These are phyloP conservation scores for Actinomucor elegans DNA, from an alignment of 371 early-diverging fungal genomes.

Conservation along the genomic window DNA sequence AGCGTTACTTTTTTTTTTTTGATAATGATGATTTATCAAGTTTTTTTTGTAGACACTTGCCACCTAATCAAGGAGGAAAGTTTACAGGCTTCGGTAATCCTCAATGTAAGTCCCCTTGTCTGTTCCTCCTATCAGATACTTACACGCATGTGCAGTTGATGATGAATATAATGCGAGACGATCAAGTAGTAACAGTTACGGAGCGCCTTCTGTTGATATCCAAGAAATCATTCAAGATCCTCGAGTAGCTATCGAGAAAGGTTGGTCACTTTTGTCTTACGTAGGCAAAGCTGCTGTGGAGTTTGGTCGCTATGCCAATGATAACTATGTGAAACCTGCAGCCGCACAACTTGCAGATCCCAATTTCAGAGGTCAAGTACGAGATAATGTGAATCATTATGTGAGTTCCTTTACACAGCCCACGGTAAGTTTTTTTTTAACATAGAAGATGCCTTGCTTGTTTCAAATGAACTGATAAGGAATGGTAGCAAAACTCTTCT, in stretches of 20 bases:
- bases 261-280: slow-evolving; percentile 75
- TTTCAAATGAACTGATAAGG: not conserved
- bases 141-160: slow-evolving; percentile 4
- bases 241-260: slow-evolving; percentile 76
- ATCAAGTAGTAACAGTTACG: not conserved
- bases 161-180: not conserved
- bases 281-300: slow-evolving; percentile 61
- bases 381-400: slow-evolving; percentile 67
- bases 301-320: slow-evolving; percentile 76
- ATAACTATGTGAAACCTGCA: slow-evolving; percentile 84
- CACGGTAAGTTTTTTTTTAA: slow-evolving; percentile 64
- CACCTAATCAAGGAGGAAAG: slow-evolving; percentile 93
- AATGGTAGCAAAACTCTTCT: not conserved
- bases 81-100: slow-evolving; percentile 89
- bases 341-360: slow-evolving; percentile 87
- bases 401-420: slow-evolving; percentile 41
- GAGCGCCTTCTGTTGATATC: slow-evolving; percentile 29
- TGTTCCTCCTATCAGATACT: not conserved
- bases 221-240: slow-evolving; percentile 85
- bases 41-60: slow-evolving; percentile 51
- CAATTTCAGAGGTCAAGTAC: slow-evolving; percentile 73
- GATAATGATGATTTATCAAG: not conserved
- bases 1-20: not conserved
- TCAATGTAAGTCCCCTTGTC: slow-evolving; percentile 36
- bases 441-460: not conserved